Evolutionary conservation across 2,329 filamentous ascomycete genomes (phyloP).

Genomic region (Paraconiothyrium brasiliense): DNA sequence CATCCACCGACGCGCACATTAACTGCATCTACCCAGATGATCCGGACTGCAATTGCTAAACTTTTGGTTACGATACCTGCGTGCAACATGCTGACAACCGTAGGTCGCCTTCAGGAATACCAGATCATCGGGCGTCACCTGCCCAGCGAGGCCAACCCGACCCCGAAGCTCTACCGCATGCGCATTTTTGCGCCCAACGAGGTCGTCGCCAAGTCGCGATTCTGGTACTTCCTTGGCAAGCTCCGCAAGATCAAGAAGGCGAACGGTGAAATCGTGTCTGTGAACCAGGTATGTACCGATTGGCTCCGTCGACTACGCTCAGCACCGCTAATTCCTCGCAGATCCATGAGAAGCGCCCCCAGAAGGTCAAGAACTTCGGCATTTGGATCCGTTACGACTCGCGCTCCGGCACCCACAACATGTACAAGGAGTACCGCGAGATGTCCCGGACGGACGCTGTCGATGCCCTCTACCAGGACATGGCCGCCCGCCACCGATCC

Average conservation of each 20-base stretch:
- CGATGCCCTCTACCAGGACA: conserved; percentile 98
- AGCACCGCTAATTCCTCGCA: conserved; percentile 50
- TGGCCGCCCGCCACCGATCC: conserved; percentile 98
- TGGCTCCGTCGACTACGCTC: not conserved
- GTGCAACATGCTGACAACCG: conserved; percentile 42
- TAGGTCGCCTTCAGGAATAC: conserved; percentile 99
- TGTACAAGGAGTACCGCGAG: conserved; percentile 99
- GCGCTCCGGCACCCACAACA: conserved; percentile 99
- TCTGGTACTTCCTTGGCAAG: conserved; percentile 99
- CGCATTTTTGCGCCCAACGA: conserved; percentile 98
- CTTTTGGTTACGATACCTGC: conserved; percentile 1
- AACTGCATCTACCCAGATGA: not conserved
- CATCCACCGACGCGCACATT: not conserved
- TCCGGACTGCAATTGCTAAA: conserved; percentile 44
- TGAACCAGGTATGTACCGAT: conserved; percentile 82
- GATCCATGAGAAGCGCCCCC: conserved; percentile 98
- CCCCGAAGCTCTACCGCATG: conserved; percentile 99
- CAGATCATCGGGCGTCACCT: conserved; percentile 99
- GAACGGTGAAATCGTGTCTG: conserved; percentile 97
- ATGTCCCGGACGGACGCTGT: conserved; percentile 95
- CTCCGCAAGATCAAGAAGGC: conserved; percentile 99
- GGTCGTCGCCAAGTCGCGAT: conserved; percentile 98
- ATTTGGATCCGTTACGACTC: conserved; percentile 99
- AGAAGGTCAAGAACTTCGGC: conserved; percentile 99
- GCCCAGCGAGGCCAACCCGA: conserved; percentile 96